These are phyloP conservation scores for Plectranthus barbatus DNA, from an alignment of 257 asterid species.

Conservation along the genomic window DNA sequence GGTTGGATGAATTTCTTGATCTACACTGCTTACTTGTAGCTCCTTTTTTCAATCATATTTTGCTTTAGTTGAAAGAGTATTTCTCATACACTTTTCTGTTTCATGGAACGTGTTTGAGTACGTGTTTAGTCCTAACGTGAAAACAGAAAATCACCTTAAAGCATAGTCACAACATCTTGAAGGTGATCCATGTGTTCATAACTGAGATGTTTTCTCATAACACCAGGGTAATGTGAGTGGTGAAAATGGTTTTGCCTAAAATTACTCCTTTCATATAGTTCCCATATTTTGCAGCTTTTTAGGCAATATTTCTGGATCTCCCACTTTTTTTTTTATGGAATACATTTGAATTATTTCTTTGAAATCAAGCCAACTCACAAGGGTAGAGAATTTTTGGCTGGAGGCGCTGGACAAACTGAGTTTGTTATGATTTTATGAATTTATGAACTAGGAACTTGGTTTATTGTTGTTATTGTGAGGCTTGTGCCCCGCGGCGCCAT, in stretches of 20 bases:
- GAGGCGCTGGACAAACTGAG: no score
- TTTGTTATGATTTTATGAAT: no score
- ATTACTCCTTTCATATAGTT: conserved; percentile 14
- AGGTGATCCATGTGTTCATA: no score
- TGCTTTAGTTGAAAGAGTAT: no score
- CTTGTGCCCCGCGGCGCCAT: no score
- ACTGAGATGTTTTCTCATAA: conserved; percentile 34
- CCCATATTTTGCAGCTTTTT: no score
- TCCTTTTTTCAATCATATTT: background rate
- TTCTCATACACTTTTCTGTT: background rate
- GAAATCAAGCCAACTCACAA: no score
- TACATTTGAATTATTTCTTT: no score
- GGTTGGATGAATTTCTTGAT: background rate
- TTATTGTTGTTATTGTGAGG: no score
- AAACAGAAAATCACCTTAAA: background rate
- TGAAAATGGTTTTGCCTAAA: conserved; percentile 12
- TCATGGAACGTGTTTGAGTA: background rate
- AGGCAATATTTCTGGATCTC: conserved; percentile 43
- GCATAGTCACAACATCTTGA: no score
- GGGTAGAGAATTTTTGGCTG: no score
- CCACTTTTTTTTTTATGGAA: conserved; percentile 36
- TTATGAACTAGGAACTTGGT: no score
- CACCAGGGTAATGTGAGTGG: conserved; percentile 35
- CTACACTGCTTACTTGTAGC: background rate
- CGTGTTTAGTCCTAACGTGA: background rate